A percentile compares a stretch with the other conserved stretches of the same genome.
phyloP scores from a whole-genome alignment of 2,329 filamentous ascomycete genomes.

The Diaporthe sp. region DNA sequence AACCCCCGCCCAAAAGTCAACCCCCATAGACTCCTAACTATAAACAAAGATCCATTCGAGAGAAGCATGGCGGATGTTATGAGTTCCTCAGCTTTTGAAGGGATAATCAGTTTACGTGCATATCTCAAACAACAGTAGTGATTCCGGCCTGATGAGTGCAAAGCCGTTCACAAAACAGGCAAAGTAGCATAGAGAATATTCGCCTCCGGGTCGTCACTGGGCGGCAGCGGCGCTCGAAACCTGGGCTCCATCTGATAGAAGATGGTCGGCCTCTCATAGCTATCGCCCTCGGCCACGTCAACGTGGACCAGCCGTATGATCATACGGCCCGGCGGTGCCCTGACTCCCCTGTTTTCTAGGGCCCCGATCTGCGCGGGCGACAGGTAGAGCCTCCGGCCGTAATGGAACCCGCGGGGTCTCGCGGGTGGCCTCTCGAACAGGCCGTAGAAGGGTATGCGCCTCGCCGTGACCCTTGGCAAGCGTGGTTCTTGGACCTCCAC shows the following conservation, averaged over 20 bases:
- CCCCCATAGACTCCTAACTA: background rate
- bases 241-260: background rate
- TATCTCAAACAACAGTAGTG: background rate
- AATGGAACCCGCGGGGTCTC: background rate
- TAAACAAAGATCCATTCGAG: background rate
- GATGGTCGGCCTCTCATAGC: background rate
- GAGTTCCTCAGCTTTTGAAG: no score
- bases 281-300: background rate
- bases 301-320: background rate
- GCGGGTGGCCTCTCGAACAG: background rate
- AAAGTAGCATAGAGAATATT: background rate
- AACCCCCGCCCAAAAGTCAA: no score
- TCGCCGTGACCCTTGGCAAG: background rate
- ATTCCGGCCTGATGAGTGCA: background rate
- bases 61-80: background rate
- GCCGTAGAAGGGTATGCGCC: background rate
- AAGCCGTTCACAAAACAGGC: background rate
- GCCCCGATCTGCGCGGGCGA: background rate
- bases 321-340: background rate
- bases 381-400: background rate
- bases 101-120: no score
- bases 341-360: background rate
- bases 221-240: background rate
- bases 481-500: background rate
- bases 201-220: background rate